Evolutionary conservation across 202 grass and related monocot genomes (phyloP).

Genomic region (Hordeum pubiflorum): DNA sequence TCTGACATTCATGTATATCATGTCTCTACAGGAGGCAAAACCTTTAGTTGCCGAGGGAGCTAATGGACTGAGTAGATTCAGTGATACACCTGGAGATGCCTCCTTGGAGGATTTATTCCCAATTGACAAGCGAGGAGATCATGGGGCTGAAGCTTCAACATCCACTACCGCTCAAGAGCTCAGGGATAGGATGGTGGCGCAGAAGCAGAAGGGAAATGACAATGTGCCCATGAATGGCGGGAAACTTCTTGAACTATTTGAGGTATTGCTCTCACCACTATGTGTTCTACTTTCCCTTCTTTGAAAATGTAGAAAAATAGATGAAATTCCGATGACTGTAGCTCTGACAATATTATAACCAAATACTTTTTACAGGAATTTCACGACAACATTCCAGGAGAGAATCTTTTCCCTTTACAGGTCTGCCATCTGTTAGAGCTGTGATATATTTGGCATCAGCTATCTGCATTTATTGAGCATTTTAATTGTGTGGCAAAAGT

Average conservation of each 20-base stretch:
- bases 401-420: conserved; percentile 84
- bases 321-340: conserved; percentile 22
- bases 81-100: conserved; percentile 83
- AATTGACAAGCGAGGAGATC: conserved; percentile 46
- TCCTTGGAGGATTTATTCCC: conserved; percentile 92
- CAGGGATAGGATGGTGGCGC: conserved; percentile 55
- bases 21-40: conserved; percentile 41
- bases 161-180: conserved; percentile 49
- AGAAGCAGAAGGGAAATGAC: conserved; percentile 69
- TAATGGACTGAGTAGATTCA: conserved; percentile 69
- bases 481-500: neutral
- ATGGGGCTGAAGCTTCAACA: conserved; percentile 68
- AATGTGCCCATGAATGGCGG: conserved; percentile 45
- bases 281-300: conserved; percentile 14
- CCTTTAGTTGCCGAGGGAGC: conserved; percentile 37
- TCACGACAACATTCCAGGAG: conserved; percentile 63
- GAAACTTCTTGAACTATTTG: conserved; percentile 55
- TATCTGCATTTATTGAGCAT: conserved; percentile 13
- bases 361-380: conserved; percentile 55
- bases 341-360: conserved; percentile 10
- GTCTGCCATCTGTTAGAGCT: conserved; percentile 31
- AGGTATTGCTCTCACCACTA: conserved; percentile 42
- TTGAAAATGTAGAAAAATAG: conserved; percentile 2
- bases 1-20: conserved; percentile 2
- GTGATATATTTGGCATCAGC: neutral